Base-by-base conservation (phyloP, 2,329 filamentous ascomycete species). In the Epichloe festucae region DNA sequence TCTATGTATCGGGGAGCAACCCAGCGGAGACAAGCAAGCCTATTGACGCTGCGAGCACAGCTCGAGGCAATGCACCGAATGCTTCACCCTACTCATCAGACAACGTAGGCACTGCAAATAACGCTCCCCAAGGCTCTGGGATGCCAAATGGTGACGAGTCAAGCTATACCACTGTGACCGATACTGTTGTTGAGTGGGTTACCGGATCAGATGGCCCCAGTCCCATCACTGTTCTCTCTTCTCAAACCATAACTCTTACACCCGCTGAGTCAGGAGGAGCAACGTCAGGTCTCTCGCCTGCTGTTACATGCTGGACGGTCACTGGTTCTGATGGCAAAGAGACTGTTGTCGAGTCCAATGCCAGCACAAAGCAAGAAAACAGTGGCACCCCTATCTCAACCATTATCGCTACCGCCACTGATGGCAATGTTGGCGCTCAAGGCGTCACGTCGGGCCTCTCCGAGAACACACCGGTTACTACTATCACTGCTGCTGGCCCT, bases 341-440 rank as follows among this genome's bases (percentile, higher is more conserved):
- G 11, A 69, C 66, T 7, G 57, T 67, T 15, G 53, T 69, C 15
- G 62, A 68, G 46, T 67, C 65, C 10, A 63, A 62, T 27, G 17
- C 49, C 41, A 39, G 31, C 41, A 51, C 53, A n/a, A 39, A 14
- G 8, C 41, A 39, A 36, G 48, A 6, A 15, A 50, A 44, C n/a
- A 48, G 43, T 5, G 48, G 45, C 12, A 19, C 7, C 4, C 46
- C 34, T 11, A 8, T 17, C 5, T 27, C 47, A 4, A 38, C 42
- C 4, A 34, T 34, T 17, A n/a, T 19, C 15, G 10, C 48, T 10
- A 43, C 49, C 35, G 41, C 40, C 21, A 51, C 46, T 34, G 48
- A 48, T n/a, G 46, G 43, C 42, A 50, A 35, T 31, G 11, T 46
- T 23, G 48, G 44, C 17, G 44, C 47, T 21, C 50, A 54, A 38